These are phyloP conservation scores for Atkinsonella hypoxylon DNA, from an alignment of 2,329 filamentous ascomycete species.

Conservation along the genomic window DNA sequence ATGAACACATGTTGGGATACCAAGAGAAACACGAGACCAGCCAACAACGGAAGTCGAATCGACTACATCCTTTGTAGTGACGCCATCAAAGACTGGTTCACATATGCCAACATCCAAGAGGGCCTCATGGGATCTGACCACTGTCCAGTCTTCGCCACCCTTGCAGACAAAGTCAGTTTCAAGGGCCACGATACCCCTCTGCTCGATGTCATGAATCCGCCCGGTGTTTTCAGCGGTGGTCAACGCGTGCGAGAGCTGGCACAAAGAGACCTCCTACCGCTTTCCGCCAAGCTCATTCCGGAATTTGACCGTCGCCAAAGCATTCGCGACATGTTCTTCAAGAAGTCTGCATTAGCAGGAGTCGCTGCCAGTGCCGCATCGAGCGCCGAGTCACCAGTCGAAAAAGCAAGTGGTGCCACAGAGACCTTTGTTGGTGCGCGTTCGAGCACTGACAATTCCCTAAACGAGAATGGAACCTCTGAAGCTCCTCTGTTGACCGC, in stretches of 20 bases:
- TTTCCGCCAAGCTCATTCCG: constrained; percentile 73
- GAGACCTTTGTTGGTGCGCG: background rate
- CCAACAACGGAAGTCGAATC: constrained; percentile 84
- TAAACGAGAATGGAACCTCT: background rate
- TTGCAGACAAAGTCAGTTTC: constrained; percentile 50
- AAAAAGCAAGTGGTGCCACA: background rate
- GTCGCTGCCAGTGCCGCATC: background rate
- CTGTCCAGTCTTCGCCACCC: constrained; percentile 75
- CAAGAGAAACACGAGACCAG: constrained; percentile 87
- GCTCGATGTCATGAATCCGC: constrained; percentile 66
- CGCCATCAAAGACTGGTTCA: constrained; percentile 69
- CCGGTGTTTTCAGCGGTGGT: constrained; percentile 58
- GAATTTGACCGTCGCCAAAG: constrained; percentile 77
- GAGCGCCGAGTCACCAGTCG: background rate
- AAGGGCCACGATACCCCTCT: constrained; percentile 40
- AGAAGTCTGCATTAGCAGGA: constrained; percentile 16
- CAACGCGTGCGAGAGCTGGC: constrained; percentile 54
- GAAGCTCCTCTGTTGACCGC: background rate
- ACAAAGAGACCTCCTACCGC: constrained; percentile 52
- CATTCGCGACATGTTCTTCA: constrained; percentile 84
- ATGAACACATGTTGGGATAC: constrained; percentile 99
- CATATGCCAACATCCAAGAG: constrained; percentile 77
- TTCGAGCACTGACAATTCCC: background rate
- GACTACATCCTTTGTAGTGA: constrained; percentile 84
- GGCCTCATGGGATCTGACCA: constrained; percentile 92